Evolutionary conservation across 2,329 filamentous ascomycete genomes (phyloP), one percentile per base, ranked within the genome.

Genomic region (Trichoderma sp.): DNA sequence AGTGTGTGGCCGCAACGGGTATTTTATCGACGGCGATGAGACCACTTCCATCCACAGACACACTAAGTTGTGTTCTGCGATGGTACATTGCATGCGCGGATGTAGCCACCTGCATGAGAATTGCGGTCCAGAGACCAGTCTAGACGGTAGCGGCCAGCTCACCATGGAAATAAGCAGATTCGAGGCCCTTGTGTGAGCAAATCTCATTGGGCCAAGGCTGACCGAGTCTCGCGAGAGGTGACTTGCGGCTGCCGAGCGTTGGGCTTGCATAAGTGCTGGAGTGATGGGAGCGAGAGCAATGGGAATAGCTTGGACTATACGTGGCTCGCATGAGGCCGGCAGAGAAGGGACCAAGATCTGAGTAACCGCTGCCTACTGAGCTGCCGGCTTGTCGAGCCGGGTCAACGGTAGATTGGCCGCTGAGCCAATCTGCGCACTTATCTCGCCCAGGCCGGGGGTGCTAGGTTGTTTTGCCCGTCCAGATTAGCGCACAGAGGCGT

Each of bases 281-380:
- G 43, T 40, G 62, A 57, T 35, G 40, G 27, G 64, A 19, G 33
- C 47, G 47, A 29, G 57, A 27, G 49, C 53, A 40, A 29, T 31
- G n/a, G 55, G 59, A 55, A 29, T 31, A 56, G 58, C 21, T 35
- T 33, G 40, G 27, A 29, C 56, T 66, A 21, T 61, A 57, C 55
- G 43, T 64, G 68, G 58, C 61, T 64, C 53, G 43, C 43, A 62
- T 64, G 60, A 35, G 55, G 64, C 68, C 60, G 69, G 43, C 68
- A 43, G 40, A 68, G 53, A 71, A 68, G 21, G 66, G 59, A 72
- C 71, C 66, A 65, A 66, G 58, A 70, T 72, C 68, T 70, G 70
- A 71, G 72, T 67, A 69, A 66, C 71, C 68, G 70, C 68, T 56
- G 57, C 59, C 52, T 58, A 37, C 47, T n/a, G 40, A 37, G 37